phyloP scores from a whole-genome alignment of 2,329 filamentous ascomycete genomes.

The Alternaria panax region DNA sequence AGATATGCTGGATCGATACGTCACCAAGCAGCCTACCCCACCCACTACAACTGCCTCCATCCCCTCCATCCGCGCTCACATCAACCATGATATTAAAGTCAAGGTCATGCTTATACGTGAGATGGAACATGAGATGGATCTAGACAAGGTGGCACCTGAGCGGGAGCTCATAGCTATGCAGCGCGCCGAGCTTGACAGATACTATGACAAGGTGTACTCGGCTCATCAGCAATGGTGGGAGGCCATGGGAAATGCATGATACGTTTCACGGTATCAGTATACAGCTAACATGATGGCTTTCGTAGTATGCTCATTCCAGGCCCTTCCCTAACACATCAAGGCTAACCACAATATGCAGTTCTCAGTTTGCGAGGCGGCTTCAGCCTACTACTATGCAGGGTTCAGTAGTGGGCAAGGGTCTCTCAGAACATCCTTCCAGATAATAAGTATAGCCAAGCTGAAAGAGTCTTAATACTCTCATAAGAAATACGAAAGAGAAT shows the following conservation, averaged over 20 bases:
- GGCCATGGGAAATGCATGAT: neutral
- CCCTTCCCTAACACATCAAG: too few relatives aligned
- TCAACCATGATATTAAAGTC: neutral
- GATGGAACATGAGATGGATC: slow-evolving; percentile 25
- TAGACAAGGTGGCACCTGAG: slow-evolving; percentile 11
- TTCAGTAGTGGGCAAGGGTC: neutral
- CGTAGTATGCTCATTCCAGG: neutral
- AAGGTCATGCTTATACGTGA: slow-evolving; percentile 5
- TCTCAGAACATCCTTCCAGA: too few relatives aligned
- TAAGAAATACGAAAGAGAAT: too few relatives aligned
- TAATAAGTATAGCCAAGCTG: too few relatives aligned
- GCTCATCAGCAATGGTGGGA: slow-evolving; percentile 18
- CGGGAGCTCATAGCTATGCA: slow-evolving; percentile 13
- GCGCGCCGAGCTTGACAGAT: slow-evolving; percentile 7
- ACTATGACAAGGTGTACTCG: slow-evolving; percentile 1
- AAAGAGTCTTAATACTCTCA: neutral
- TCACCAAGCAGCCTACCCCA: neutral
- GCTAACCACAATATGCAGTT: too few relatives aligned
- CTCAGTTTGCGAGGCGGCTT: neutral
- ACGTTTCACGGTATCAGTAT: neutral
- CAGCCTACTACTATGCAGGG: neutral
- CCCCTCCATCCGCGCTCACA: too few relatives aligned
- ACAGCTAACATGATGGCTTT: neutral
- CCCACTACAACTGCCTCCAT: neutral
- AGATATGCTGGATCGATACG: neutral